Conservation (phyloP, 2,329 filamentous ascomycete genomes). For the Pochonia chlamydosporia region DNA sequence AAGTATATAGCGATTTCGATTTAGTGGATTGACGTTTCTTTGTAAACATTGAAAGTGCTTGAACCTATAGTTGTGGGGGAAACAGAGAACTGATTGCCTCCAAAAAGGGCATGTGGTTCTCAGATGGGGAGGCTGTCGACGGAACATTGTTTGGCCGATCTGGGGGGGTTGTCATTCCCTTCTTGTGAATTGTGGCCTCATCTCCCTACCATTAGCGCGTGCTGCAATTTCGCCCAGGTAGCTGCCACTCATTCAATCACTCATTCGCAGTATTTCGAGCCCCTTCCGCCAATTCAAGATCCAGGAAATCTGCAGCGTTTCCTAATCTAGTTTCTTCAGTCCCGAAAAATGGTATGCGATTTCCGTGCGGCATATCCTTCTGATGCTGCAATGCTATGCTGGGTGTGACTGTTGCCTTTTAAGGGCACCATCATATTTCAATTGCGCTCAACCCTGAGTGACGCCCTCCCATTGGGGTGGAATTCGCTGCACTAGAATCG, state of each 20-base stretch:
- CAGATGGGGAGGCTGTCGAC: constrained; percentile 6
- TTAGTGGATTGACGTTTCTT: too few species aligned
- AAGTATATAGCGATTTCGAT: too few species aligned
- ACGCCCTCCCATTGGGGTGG: too few species aligned
- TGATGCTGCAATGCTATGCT: background rate
- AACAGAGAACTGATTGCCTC: too few species aligned
- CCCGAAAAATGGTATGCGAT: constrained; percentile 25
- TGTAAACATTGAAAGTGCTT: too few species aligned
- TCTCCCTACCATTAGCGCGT: constrained; percentile 22
- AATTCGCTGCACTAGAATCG: background rate
- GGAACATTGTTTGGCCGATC: constrained; percentile 28
- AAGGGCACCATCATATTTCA: constrained; percentile 1
- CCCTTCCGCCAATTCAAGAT: constrained; percentile 14
- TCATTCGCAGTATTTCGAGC: constrained; percentile 12
- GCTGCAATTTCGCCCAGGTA: constrained; percentile 20
- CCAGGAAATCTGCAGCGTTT: constrained; percentile 29
- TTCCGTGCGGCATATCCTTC: background rate
- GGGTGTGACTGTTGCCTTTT: background rate
- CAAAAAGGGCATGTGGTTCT: background rate
- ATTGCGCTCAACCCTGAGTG: constrained; percentile 1
- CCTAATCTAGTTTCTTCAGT: constrained; percentile 16
- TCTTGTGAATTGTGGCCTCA: constrained; percentile 41
- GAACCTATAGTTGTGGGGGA: too few species aligned
- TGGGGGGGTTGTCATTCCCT: constrained; percentile 15
- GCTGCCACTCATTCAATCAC: constrained; percentile 13